These are phyloP conservation scores for Coniochaeta sp. DNA, from an alignment of 2,329 filamentous ascomycete genomes.

Conservation along the genomic window DNA sequence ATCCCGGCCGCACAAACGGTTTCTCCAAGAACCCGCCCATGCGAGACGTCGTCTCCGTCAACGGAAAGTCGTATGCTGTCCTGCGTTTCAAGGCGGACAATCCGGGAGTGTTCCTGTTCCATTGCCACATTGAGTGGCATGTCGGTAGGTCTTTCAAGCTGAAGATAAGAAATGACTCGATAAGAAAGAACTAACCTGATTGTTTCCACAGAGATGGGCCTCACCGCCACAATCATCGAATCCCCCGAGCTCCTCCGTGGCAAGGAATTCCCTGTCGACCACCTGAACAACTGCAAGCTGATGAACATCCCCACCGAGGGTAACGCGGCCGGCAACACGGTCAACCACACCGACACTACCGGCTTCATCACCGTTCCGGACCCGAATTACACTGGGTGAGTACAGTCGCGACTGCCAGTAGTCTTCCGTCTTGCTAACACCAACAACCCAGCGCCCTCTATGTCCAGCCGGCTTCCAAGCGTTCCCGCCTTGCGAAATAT, in stretches of 20 bases:
- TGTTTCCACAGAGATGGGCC: slow-evolving; percentile 32
- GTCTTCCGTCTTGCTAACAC: background rate
- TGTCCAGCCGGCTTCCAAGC: slow-evolving; percentile 2
- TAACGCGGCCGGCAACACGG: slow-evolving; percentile 62
- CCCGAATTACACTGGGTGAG: slow-evolving; percentile 39
- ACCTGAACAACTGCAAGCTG: slow-evolving; percentile 40
- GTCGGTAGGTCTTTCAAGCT: slow-evolving; percentile 35
- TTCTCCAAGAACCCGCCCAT: slow-evolving; percentile 21
- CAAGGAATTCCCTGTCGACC: slow-evolving; percentile 50
- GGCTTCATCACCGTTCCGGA: slow-evolving; percentile 44
- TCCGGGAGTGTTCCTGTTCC: slow-evolving; percentile 48
- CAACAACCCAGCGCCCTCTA: slow-evolving; percentile 6
- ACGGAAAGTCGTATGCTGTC: slow-evolving; percentile 37
- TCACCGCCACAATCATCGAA: slow-evolving; percentile 49
- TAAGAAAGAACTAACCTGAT: background rate
- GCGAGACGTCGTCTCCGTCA: slow-evolving; percentile 31
- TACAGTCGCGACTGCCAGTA: background rate
- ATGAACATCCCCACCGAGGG: slow-evolving; percentile 43
- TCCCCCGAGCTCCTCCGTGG: slow-evolving; percentile 48
- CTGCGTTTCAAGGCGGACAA: slow-evolving; percentile 45
- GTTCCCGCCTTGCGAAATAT: background rate
- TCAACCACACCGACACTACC: slow-evolving; percentile 43
- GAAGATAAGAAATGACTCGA: background rate
- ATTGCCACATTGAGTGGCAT: slow-evolving; percentile 58
- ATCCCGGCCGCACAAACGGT: slow-evolving; percentile 22